Evolutionary conservation across 805 yeast genomes (phyloP).

Genomic region (Jamesozyma rosinii): DNA sequence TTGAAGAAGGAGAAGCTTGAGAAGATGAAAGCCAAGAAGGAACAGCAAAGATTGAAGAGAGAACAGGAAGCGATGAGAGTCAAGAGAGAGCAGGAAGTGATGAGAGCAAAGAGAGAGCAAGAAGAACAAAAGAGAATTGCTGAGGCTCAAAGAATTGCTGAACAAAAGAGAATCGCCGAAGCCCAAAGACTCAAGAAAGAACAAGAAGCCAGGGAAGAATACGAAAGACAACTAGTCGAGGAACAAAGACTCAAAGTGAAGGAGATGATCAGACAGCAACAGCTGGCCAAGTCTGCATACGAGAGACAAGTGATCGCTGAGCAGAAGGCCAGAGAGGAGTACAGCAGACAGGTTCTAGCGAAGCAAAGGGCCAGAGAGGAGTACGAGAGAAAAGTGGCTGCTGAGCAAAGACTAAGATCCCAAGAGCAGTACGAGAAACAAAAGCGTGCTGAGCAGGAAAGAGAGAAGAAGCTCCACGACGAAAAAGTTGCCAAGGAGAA

Average conservation of each 20-base stretch:
- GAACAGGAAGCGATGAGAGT: background rate
- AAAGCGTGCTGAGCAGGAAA: background rate
- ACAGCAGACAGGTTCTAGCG: constrained; percentile 1
- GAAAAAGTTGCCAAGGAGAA: constrained; percentile 2
- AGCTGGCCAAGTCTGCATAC: constrained; percentile 1
- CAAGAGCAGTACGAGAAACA: too few relatives aligned
- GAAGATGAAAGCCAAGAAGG: background rate
- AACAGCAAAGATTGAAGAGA: constrained; percentile 1
- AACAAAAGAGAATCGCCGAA: constrained; percentile 2
- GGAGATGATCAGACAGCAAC: background rate
- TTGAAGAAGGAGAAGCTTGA: background rate
- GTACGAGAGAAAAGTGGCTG: background rate
- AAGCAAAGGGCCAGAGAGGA: constrained; percentile 3
- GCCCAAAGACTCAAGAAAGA: background rate
- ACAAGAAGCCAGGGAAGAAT: background rate
- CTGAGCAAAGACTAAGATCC: background rate
- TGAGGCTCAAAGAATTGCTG: constrained; percentile 1
- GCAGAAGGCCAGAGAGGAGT: constrained; percentile 4
- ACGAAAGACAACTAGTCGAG: constrained; percentile 1
- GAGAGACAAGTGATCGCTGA: constrained; percentile 1
- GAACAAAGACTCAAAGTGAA: constrained; percentile 3
- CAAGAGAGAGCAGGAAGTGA: constrained; percentile 1
- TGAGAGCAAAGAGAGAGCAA: constrained; percentile 1
- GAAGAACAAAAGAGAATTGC: background rate
- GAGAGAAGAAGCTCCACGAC: background rate